Conservation (phyloP, 306 rosid species). For the Delonix regia region DNA sequence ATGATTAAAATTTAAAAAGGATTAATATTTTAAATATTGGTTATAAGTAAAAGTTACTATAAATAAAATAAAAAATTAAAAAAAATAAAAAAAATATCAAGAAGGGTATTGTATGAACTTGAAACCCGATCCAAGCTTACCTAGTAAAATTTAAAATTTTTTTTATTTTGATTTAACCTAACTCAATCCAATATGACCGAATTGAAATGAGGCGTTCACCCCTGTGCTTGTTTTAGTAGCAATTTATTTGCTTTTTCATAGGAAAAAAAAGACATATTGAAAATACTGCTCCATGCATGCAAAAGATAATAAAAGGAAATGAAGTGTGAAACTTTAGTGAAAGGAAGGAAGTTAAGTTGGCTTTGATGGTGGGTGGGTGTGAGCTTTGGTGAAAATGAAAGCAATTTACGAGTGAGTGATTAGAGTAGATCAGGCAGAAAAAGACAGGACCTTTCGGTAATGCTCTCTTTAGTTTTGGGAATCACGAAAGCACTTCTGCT, state of each 20-base stretch:
- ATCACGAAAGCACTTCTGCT: constrained; percentile 48
- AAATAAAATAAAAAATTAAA: too few species aligned
- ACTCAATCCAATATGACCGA: too few species aligned
- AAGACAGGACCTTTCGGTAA: constrained; percentile 46
- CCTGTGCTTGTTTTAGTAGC: too few species aligned
- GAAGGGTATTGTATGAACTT: too few species aligned
- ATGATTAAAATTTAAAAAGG: too few species aligned
- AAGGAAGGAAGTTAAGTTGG: constrained; percentile 17
- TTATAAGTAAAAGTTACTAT: too few species aligned
- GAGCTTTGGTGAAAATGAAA: constrained; percentile 46
- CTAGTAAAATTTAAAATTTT: too few species aligned
- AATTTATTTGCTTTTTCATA: constrained; percentile 38
- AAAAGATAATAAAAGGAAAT: constrained; percentile 27
- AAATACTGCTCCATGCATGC: constrained; percentile 48
- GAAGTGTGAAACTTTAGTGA: constrained; percentile 35
- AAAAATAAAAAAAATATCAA: too few species aligned
- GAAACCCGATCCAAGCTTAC: too few species aligned
- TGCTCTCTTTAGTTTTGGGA: constrained; percentile 55
- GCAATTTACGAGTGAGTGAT: constrained; percentile 35
- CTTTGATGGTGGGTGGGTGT: constrained; percentile 12
- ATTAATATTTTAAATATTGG: too few species aligned
- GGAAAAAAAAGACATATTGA: constrained; percentile 44
- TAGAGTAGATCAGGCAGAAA: constrained; percentile 34
- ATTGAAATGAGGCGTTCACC: too few species aligned
- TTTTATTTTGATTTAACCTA: too few species aligned